Evolutionary conservation across 1,284 basidiomycete species (phyloP), one percentile per base, ranked within the genome.

Genomic region (Neonothopanus nambi): DNA sequence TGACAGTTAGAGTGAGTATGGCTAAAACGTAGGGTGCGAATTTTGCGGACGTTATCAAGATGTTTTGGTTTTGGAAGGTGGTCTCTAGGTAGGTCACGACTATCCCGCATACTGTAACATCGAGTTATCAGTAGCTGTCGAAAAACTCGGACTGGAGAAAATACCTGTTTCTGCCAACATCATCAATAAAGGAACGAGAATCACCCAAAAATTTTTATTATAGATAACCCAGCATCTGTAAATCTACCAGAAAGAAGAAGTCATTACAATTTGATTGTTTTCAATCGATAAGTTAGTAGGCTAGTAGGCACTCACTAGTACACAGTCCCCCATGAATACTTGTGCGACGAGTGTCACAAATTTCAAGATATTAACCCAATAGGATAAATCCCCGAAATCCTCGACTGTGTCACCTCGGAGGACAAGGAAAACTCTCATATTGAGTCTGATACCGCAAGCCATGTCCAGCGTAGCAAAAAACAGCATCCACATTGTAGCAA

Each of bases 281-380:
- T 23, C 26, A 20, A 21, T 30, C 28, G n/a, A 17, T 7, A 11
- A 4, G 18, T n/a, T n/a, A n/a, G n/a, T n/a, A n/a, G n/a, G n/a
- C n/a, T n/a, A 4, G 18, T n/a, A 18, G 11, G 8, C 11, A 48
- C 52, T 36, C 37, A 53, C 45, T 23, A 53, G 37, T 15, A 53
- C 48, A 11, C 33, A 40, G 23, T 53, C 52, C 17, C 45, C 52
- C 13, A 48, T 40, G 28, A 53, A 41, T 21, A 44, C 28, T 21
- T 53, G 52, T 9, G 24, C 45, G 12, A 53, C 52, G 30, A 48
- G 48, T 6, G 18, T 40, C 15, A 48, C 52, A 44, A 53, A 26
- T 23, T 53, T 53, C 35, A 53, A 38, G 12, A 53, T 44, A 44
- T 53, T 53, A 13, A 53, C 52, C 52, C 52, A 53, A 48, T 53